A percentile compares a stretch with the other conserved stretches of the same genome.
These are phyloP conservation scores for Penicillium sp. DNA, from an alignment of 2,329 filamentous ascomycete species.

Conservation along the genomic window DNA sequence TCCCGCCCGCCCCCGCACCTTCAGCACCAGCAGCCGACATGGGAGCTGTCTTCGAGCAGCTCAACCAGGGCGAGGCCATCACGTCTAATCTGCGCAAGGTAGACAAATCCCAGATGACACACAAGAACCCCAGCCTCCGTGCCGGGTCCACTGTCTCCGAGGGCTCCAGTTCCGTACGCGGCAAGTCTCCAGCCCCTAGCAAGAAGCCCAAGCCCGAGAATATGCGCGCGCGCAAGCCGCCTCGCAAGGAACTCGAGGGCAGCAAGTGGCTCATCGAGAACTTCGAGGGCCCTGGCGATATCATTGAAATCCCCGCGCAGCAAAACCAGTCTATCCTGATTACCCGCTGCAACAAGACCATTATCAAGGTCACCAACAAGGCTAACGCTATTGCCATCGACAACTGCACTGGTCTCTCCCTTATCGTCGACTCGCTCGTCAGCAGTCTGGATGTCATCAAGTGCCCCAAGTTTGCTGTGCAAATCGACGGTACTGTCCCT, in stretches of 20 bases:
- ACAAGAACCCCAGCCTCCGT: constrained; percentile 90
- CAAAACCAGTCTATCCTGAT: constrained; percentile 89
- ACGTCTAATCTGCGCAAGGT: constrained; percentile 89
- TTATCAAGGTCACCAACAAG: constrained; percentile 85
- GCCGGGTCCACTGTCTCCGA: constrained; percentile 66
- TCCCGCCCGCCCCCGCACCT: constrained; percentile 51
- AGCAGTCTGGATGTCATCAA: constrained; percentile 95
- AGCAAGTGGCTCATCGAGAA: constrained; percentile 98
- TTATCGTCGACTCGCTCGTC: constrained; percentile 85
- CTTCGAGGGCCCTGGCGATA: constrained; percentile 70
- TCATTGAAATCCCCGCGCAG: constrained; percentile 75
- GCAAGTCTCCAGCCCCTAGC: constrained; percentile 81
- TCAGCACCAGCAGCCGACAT: constrained; percentile 59
- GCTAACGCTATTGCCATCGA: constrained; percentile 96
- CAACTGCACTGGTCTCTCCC: constrained; percentile 76
- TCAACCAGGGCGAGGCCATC: constrained; percentile 85
- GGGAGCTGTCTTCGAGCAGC: constrained; percentile 81
- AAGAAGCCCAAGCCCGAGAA: constrained; percentile 84
- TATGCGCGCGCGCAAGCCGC: constrained; percentile 77
- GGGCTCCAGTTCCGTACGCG: constrained; percentile 48
- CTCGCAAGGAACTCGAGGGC: constrained; percentile 72
- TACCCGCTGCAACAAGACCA: constrained; percentile 84
- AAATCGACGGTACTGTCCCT: constrained; percentile 79
- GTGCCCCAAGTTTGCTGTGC: constrained; percentile 87
- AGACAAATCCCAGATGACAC: constrained; percentile 93